Percentiles rank a stretch among this genome's conserved stretches.
These are phyloP conservation scores for Elongisporangium prolatum DNA, from an alignment of 352 stramenopile genomes.

Conservation along the genomic window DNA sequence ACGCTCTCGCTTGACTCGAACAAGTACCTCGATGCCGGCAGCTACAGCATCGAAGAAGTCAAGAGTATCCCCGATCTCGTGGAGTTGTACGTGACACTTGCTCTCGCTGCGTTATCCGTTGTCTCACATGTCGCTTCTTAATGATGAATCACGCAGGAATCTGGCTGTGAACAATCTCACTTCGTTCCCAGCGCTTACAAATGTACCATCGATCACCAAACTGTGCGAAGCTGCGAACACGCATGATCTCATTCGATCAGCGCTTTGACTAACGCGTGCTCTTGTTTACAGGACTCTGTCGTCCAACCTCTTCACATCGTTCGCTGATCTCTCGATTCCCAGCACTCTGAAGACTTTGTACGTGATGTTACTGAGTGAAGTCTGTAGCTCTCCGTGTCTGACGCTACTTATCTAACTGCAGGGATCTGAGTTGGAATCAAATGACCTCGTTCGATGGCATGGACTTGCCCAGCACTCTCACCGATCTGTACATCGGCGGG, in stretches of 20 bases:
- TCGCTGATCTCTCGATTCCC: conserved; percentile 35
- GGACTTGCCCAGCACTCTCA: conserved; percentile 38
- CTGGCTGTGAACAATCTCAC: conserved; percentile 54
- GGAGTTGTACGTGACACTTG: conserved; percentile 29
- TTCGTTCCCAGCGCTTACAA: conserved; percentile 18
- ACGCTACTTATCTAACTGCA: conserved; percentile 3
- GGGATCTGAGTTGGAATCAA: conserved; percentile 61
- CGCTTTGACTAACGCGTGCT: not conserved
- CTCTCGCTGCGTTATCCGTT: not conserved
- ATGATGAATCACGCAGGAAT: conserved; percentile 13
- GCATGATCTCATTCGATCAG: conserved; percentile 1
- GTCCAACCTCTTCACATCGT: conserved; percentile 39
- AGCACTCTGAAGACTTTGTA: conserved; percentile 36
- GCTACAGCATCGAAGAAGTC: conserved; percentile 41
- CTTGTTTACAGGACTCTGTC: conserved; percentile 33
- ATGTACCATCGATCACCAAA: conserved; percentile 27
- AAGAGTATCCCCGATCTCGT: conserved; percentile 39
- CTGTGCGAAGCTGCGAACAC: conserved; percentile 14
- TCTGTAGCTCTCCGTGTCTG: not conserved
- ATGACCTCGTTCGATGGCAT: conserved; percentile 60
- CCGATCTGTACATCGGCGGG: conserved; percentile 53
- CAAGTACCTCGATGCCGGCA: conserved; percentile 29
- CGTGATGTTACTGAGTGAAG: conserved; percentile 1
- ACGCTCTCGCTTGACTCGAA: conserved; percentile 26
- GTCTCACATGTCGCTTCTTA: conserved; percentile 10